A percentile compares a stretch with the other conserved stretches of the same genome.
These are phyloP conservation scores for Alternaria ventricosa DNA, from an alignment of 2,329 filamentous ascomycete species.

Conservation along the genomic window DNA sequence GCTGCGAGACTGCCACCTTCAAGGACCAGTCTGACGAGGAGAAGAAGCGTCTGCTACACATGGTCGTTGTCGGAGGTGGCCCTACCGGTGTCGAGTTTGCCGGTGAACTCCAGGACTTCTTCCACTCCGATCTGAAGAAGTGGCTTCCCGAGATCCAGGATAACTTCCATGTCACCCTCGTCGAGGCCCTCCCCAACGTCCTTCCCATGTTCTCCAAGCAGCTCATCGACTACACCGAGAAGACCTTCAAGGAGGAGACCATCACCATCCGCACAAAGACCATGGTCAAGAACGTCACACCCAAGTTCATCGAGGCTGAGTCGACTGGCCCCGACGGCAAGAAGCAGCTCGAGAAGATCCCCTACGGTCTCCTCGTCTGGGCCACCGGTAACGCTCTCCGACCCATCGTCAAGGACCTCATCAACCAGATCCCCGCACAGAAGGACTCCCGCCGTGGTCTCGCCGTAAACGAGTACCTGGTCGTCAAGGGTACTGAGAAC, in stretches of 20 bases:
- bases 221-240: slow-evolving; percentile 98
- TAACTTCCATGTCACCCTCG: slow-evolving; percentile 95
- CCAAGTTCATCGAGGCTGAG: slow-evolving; percentile 91
- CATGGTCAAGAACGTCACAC: slow-evolving; percentile 96
- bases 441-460: slow-evolving; percentile 94
- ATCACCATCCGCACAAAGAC: slow-evolving; percentile 98
- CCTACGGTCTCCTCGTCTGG: slow-evolving; percentile 97
- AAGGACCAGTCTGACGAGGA: slow-evolving; percentile 92
- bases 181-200: slow-evolving; percentile 95
- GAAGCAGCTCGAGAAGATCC: slow-evolving; percentile 81
- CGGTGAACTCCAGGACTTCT: slow-evolving; percentile 98
- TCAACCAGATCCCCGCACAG: slow-evolving; percentile 89
- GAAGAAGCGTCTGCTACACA: slow-evolving; percentile 92
- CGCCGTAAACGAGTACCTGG: slow-evolving; percentile 97
- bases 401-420: slow-evolving; percentile 87
- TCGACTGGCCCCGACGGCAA: slow-evolving; percentile 79
- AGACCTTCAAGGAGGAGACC: slow-evolving; percentile 97
- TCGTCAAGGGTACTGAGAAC: slow-evolving; percentile 95
- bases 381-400: slow-evolving; percentile 96
- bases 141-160: slow-evolving; percentile 94
- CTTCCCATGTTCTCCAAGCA: slow-evolving; percentile 99
- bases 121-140: slow-evolving; percentile 97
- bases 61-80: slow-evolving; percentile 86
- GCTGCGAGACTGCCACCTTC: slow-evolving; percentile 97
- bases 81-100: slow-evolving; percentile 98